A percentile compares a stretch with the other conserved stretches of the same genome.
Evolutionary conservation across 768 basidiomycete genomes (phyloP).

Genomic region (Pleurotus pulmonarius): DNA sequence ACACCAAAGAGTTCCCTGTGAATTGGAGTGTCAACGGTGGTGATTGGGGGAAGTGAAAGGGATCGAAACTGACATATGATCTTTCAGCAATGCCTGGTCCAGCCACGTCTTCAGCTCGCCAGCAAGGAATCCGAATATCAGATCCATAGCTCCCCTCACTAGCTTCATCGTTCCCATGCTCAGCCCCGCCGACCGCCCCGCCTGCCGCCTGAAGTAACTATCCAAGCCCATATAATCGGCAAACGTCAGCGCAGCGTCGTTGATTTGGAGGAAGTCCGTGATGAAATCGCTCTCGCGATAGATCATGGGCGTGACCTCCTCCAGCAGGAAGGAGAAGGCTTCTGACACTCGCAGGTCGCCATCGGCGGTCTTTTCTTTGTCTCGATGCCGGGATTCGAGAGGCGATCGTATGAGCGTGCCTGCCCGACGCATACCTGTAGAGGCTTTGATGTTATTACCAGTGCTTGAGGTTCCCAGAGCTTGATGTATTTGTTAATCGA

Average conservation of each 20-base stretch:
- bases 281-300: constrained; percentile 86
- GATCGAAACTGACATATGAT: constrained; percentile 56
- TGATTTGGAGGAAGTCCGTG: constrained; percentile 88
- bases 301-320: constrained; percentile 73
- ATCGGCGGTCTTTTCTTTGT: constrained; percentile 52
- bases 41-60: too few species aligned
- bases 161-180: constrained; percentile 72
- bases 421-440: constrained; percentile 70
- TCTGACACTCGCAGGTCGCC: constrained; percentile 71
- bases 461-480: constrained; percentile 42
- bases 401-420: constrained; percentile 83
- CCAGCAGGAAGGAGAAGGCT: constrained; percentile 69
- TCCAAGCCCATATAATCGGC: constrained; percentile 95
- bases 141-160: constrained; percentile 85
- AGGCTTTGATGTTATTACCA: constrained; percentile 42
- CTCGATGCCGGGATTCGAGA: constrained; percentile 54
- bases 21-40: background rate
- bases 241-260: constrained; percentile 84
- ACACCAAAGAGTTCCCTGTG: constrained; percentile 82
- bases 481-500: constrained; percentile 17
- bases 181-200: constrained; percentile 66
- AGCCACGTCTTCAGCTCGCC: constrained; percentile 82
- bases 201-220: constrained; percentile 91
- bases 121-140: constrained; percentile 92
- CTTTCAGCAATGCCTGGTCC: constrained; percentile 71